phyloP scores from a whole-genome alignment of 768 basidiomycete species.

The Tylopilus balloui region DNA sequence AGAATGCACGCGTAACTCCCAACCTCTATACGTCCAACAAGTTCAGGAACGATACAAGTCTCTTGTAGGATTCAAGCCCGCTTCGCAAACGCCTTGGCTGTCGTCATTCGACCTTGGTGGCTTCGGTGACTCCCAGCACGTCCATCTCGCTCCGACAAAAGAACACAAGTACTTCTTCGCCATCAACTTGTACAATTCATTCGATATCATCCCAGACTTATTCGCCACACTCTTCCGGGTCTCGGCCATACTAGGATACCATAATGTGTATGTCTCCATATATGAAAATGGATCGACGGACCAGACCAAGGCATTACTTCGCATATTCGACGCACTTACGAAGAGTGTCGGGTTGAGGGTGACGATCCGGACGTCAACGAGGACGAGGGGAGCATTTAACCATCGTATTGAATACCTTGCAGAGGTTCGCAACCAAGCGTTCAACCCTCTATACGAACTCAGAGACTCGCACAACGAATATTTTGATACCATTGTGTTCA shows the following conservation, averaged over 20 bases:
- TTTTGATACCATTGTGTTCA: conserved; percentile 96
- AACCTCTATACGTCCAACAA: conserved; percentile 82
- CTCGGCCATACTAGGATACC: conserved; percentile 87
- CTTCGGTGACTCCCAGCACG: conserved; percentile 40
- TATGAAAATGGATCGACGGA: conserved; percentile 99
- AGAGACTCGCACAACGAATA: conserved; percentile 89
- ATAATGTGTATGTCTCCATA: conserved; percentile 97
- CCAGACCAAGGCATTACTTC: conserved; percentile 94
- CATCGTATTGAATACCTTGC: conserved; percentile 99
- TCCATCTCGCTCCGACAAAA: conserved; percentile 38
- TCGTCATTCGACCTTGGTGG: conserved; percentile 44
- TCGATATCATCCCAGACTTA: conserved; percentile 96
- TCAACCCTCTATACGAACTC: conserved; percentile 92
- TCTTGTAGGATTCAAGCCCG: conserved; percentile 73
- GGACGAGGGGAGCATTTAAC: conserved; percentile 93
- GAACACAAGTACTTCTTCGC: conserved; percentile 99
- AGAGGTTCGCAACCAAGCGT: conserved; percentile 98
- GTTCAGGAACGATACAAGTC: conserved; percentile 79
- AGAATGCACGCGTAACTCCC: conserved; percentile 82
- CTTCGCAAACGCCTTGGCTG: conserved; percentile 57
- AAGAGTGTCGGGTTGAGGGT: conserved; percentile 87
- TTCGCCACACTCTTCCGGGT: conserved; percentile 96
- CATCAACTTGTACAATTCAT: conserved; percentile 99
- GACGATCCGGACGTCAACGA: conserved; percentile 87
- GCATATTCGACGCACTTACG: conserved; percentile 92